Percentiles rank a stretch among this genome's conserved stretches.
Evolutionary conservation across 352 stramenopile species (phyloP).

Genomic region (Globisporangium nodosum): DNA sequence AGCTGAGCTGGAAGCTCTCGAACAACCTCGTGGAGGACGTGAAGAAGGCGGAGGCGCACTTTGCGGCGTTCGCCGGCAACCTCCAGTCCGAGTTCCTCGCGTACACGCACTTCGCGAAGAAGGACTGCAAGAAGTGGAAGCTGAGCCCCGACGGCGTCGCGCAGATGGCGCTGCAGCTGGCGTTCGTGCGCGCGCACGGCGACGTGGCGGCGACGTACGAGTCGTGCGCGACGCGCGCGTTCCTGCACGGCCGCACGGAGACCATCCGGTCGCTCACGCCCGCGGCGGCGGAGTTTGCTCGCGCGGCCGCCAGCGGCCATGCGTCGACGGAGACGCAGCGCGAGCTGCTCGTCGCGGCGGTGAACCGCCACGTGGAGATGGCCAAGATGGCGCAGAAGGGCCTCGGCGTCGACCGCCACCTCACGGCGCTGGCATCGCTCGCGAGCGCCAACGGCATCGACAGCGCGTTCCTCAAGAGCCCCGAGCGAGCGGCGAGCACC

Average conservation of each 20-base stretch:
- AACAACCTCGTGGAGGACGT: constrained; percentile 71
- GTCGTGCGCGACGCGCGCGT: constrained; percentile 88
- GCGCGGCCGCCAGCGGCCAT: constrained; percentile 38
- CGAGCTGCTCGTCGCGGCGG: constrained; percentile 59
- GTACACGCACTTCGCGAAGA: constrained; percentile 88
- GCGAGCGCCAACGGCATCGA: constrained; percentile 50
- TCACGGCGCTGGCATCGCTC: constrained; percentile 77
- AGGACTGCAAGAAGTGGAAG: constrained; percentile 89
- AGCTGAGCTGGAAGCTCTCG: constrained; percentile 71
- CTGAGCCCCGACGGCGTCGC: constrained; percentile 87
- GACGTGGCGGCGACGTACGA: constrained; percentile 86
- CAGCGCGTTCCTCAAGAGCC: constrained; percentile 75
- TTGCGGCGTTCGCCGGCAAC: constrained; percentile 60
- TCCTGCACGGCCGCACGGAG: constrained; percentile 90
- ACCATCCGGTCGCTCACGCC: constrained; percentile 86
- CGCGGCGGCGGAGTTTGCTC: constrained; percentile 64
- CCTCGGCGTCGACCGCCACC: constrained; percentile 82
- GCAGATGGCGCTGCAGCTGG: constrained; percentile 91
- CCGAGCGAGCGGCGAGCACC: constrained; percentile 68
- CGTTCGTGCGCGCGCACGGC: constrained; percentile 77
- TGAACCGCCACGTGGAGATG: constrained; percentile 85
- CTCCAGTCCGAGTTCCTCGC: constrained; percentile 72
- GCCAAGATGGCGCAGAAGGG: constrained; percentile 87
- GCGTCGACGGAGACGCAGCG: constrained; percentile 41
- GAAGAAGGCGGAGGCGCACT: constrained; percentile 65